Evolutionary conservation across 306 rosid species (phyloP), one percentile per base, ranked within the genome.

Genomic region (Alnus rubra): DNA sequence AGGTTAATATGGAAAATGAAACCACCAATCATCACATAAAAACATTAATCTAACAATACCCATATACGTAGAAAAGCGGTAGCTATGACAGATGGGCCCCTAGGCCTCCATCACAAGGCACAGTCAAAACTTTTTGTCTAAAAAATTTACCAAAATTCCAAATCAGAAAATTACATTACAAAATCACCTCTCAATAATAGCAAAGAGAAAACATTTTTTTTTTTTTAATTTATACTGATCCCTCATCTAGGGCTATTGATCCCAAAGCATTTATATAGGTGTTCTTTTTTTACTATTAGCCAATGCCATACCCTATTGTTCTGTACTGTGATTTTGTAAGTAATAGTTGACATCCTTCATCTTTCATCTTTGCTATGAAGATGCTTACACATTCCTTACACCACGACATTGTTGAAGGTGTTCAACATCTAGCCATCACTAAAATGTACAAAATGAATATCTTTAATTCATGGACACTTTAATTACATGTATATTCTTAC

Each of bases 1-100:
- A 74, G 72, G 78, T 70, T 47, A 78, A 58, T 70, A 71, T 78
- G 76, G 79, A 84, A 78, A 75, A 60, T 79, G 58, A 79, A 55
- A 77, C 62, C 62, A 47, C 72, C 78, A 53, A 78, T 14, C 65
- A 55, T 72, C 60, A 42, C 12, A 53, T 9, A 31, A 30, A 47
- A 67, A 52, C 54, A 52, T 54, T 50, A 76, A 74, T 72, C 48
- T 49, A 49, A 9, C 18, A 49, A 9, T 9, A 7, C 19, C 1
- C n/a, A 63, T 7, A 7, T 62, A 31, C 10, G 4, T 62, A 37
- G 51, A 33, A 31, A 63, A 31, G 44, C 2, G 4, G 9, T 31
- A 63, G 69, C 39, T 4, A 63, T 2, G 19, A 45, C 69, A 63
- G 69, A 63, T 31, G 39, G 28, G 33, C 31, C 30, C 72, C 9